Percentiles rank a stretch among this genome's conserved stretches.
Evolutionary conservation across 2,329 filamentous ascomycete genomes (phyloP).

Genomic region (Aureobasidium sp.): DNA sequence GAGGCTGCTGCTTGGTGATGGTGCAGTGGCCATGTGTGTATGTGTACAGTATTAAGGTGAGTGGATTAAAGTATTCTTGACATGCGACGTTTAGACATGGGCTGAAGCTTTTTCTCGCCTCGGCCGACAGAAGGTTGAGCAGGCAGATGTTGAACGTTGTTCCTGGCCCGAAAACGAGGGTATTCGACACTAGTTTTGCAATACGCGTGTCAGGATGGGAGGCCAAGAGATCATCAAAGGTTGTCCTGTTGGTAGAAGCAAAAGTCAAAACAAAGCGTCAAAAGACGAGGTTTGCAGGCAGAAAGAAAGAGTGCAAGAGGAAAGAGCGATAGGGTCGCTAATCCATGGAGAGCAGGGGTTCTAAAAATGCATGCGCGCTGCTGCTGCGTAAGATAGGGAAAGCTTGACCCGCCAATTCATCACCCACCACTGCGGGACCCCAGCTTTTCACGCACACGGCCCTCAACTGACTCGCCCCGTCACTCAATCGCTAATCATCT

Average conservation of each 20-base stretch:
- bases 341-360: background rate
- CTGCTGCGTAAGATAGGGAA: slow-evolving; percentile 12
- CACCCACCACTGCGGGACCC: background rate
- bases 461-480: background rate
- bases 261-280: background rate
- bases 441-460: background rate
- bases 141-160: background rate
- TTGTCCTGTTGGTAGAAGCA: background rate
- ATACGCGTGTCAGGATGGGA: slow-evolving; percentile 6
- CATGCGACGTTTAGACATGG: background rate
- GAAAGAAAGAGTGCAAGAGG: background rate
- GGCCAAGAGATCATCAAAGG: background rate
- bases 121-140: background rate
- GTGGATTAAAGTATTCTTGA: slow-evolving; percentile 2
- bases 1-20: slow-evolving; percentile 34
- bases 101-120: background rate
- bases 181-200: slow-evolving; percentile 8
- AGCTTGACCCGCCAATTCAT: slow-evolving; percentile 9
- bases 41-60: slow-evolving; percentile 1
- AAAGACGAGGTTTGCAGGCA: background rate
- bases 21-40: slow-evolving; percentile 32
- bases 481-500: background rate
- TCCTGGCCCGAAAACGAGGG: background rate
- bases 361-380: slow-evolving; percentile 4
- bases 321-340: background rate